Percentiles rank a stretch among this genome's conserved stretches.
phyloP scores from a whole-genome alignment of 345 rosid genomes.

The Euphorbia pulcherrima region DNA sequence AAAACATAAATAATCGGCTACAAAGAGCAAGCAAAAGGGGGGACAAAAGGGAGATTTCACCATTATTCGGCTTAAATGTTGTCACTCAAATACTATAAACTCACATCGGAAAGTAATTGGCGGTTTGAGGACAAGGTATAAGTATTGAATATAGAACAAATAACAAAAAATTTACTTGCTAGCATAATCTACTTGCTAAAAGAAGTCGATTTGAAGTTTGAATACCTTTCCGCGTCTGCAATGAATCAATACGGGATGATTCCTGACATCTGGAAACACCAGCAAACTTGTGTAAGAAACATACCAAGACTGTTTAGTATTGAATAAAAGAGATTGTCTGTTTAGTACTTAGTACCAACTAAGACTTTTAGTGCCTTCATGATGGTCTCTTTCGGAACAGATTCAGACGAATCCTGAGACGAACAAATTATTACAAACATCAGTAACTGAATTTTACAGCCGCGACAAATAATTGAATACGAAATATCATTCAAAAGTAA shows the following conservation, averaged over 20 bases:
- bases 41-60: no score
- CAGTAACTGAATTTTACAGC: constrained; percentile 7
- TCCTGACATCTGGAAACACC: constrained; percentile 64
- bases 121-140: no score
- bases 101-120: no score
- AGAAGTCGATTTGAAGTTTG: neutral
- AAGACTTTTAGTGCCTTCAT: constrained; percentile 64
- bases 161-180: neutral
- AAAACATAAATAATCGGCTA: no score
- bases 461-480: no score
- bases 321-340: neutral
- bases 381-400: constrained; percentile 50
- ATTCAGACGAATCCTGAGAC: constrained; percentile 53
- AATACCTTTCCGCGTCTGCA: constrained; percentile 86
- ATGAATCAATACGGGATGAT: constrained; percentile 82
- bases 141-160: no score
- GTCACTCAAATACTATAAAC: no score
- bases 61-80: no score
- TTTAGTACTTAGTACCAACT: constrained; percentile 43
- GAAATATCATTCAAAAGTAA: no score
- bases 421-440: constrained; percentile 21
- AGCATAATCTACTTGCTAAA: neutral
- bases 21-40: no score
- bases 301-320: neutral
- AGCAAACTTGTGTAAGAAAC: constrained; percentile 6